Base-by-base conservation (phyloP, 805 yeast genomes). In the Isabelozyma gotoi region DNA sequence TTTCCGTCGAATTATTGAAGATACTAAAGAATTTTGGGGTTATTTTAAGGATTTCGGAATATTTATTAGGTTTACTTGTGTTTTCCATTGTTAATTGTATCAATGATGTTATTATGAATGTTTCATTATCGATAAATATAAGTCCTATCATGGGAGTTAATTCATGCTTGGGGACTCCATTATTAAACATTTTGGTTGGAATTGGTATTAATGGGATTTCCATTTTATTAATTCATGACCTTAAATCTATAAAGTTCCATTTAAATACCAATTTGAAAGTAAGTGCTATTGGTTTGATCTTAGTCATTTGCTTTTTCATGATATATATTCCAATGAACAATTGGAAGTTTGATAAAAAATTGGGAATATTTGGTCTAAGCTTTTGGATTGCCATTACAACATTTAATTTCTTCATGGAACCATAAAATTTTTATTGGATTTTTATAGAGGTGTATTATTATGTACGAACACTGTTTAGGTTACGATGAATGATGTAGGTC, bases 91-190 rank as follows among this genome's bases (percentile, higher is more conserved):
- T 78, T 27, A 78, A 78, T 47, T 77, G 80, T 4, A 59, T 77
- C 27, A 80, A 79, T 19, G 83, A 78, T 49, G 56, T 78, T 31
- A 65, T 78, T 21, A 72, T 80, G n/a, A 77, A 78, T 47, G 52
- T 68, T 2, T 73, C 81, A 7, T 57, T 78, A 11, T 71, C 79
- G 6, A 51, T 71, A 7, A 71, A 71, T 8, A 48, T 62, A 12
- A 54, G 61, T 37, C 67, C 73, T 2, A 48, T 60, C 6, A 52
- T 66, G 12, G 82, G 82, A 0, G 56, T 78, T 7, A 74, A 74
- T 49, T 72, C 83, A 0, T 77, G 82, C 49, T 64, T 78, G 44
- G 83, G 84, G 1, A 74, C 83, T 1, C 81, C 82, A 0, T 57
- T 78, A 11, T 52, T 78, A 11, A 65, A 75, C 35, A 69, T 76